phyloP scores from a whole-genome alignment of 352 stramenopile species.

The Nothophytophthora sp. region DNA sequence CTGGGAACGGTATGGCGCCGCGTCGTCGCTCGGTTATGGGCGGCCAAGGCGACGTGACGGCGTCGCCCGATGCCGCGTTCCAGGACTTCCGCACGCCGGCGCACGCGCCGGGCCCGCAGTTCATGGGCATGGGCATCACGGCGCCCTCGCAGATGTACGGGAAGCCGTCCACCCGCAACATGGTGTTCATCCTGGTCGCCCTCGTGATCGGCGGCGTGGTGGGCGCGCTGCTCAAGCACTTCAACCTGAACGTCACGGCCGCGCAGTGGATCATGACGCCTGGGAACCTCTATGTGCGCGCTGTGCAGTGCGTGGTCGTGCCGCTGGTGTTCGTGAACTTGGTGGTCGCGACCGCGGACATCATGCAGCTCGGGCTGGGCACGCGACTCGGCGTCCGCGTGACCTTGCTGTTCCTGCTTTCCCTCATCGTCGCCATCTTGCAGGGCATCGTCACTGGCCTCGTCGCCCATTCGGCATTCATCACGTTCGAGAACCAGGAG shows the following conservation, averaged over 20 bases:
- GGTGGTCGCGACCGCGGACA: constrained; percentile 64
- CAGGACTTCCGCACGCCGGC: constrained; percentile 55
- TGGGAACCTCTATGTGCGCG: constrained; percentile 72
- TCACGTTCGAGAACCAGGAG: constrained; percentile 24
- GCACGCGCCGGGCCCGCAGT: constrained; percentile 20
- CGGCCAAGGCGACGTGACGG: constrained; percentile 23
- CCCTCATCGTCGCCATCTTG: constrained; percentile 41
- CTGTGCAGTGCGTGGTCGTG: constrained; percentile 77
- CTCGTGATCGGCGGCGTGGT: constrained; percentile 45
- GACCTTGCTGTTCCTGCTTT: constrained; percentile 41
- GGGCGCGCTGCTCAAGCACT: constrained; percentile 56
- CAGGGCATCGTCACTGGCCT: constrained; percentile 66
- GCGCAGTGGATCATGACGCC: constrained; percentile 71
- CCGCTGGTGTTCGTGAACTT: constrained; percentile 83
- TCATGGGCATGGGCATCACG: constrained; percentile 27
- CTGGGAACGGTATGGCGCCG: background rate
- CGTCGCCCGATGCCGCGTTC: constrained; percentile 51
- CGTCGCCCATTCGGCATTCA: constrained; percentile 45
- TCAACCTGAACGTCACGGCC: constrained; percentile 40
- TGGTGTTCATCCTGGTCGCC: constrained; percentile 48
- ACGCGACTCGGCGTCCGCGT: constrained; percentile 48
- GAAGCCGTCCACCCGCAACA: constrained; percentile 40
- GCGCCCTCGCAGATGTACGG: constrained; percentile 37
- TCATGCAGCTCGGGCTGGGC: constrained; percentile 53
- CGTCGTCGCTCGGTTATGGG: constrained; percentile 14